A percentile compares a stretch with the other conserved stretches of the same genome.
Conservation (phyloP, 805 yeast genomes). For the Lachancea dasiensis region DNA sequence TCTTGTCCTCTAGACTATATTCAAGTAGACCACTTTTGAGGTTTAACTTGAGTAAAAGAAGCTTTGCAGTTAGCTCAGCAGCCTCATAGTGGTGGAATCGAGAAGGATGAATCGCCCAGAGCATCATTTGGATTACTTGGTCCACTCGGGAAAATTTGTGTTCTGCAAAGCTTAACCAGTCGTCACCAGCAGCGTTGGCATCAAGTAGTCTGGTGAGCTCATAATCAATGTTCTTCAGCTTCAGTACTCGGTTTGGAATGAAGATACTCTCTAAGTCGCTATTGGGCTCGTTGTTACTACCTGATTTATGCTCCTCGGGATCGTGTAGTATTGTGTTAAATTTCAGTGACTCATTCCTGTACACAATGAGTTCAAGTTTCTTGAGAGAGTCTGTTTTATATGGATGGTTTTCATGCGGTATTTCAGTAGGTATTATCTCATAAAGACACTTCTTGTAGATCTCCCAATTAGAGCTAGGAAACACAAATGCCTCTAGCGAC, state of each 20-base stretch:
- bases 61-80: constrained; percentile 26
- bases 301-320: constrained; percentile 9
- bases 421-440: constrained; percentile 29
- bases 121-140: constrained; percentile 25
- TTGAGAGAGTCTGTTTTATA: constrained; percentile 26
- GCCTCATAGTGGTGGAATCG: constrained; percentile 28
- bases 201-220: constrained; percentile 24
- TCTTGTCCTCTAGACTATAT: constrained; percentile 33
- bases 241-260: constrained; percentile 7
- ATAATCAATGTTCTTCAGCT: constrained; percentile 20
- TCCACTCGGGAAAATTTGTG: constrained; percentile 20
- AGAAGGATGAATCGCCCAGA: constrained; percentile 32
- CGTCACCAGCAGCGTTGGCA: constrained; percentile 25
- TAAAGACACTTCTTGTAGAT: constrained; percentile 44
- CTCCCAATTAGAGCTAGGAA: constrained; percentile 56
- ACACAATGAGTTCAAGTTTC: constrained; percentile 54
- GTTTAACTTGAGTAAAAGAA: constrained; percentile 26
- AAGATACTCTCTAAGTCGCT: constrained; percentile 14
- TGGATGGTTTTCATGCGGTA: not conserved
- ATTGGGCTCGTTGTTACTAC: constrained; percentile 21
- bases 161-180: constrained; percentile 30
- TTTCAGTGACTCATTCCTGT: constrained; percentile 67
- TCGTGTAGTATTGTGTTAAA: constrained; percentile 35
- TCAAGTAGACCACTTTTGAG: constrained; percentile 25
- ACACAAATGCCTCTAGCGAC: constrained; percentile 50